Percentiles rank a stretch among this genome's conserved stretches.
These are phyloP conservation scores for Tylopilus rubrobrunneus DNA, from an alignment of 768 basidiomycete genomes.

Conservation along the genomic window DNA sequence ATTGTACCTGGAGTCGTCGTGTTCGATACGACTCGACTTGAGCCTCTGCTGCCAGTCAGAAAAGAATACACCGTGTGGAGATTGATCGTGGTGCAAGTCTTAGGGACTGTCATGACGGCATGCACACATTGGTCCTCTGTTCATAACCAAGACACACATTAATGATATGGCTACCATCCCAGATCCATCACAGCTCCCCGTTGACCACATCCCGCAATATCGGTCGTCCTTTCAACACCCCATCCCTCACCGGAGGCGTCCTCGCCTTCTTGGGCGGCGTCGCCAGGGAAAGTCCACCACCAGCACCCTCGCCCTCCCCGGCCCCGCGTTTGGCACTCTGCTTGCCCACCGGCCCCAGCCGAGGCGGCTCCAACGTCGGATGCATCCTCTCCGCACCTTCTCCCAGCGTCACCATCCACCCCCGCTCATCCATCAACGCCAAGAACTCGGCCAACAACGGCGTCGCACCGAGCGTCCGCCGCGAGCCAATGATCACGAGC, in stretches of 20 bases:
- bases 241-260: constrained; percentile 32
- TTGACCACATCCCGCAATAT: constrained; percentile 61
- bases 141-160: not conserved
- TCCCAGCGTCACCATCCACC: constrained; percentile 69
- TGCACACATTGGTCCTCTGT: not conserved
- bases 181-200: constrained; percentile 25
- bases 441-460: constrained; percentile 74
- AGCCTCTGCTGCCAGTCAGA: too few species aligned
- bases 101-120: too few species aligned
- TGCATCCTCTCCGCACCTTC: constrained; percentile 53
- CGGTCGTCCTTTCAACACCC: constrained; percentile 52
- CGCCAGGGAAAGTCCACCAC: not conserved
- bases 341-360: constrained; percentile 6
- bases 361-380: constrained; percentile 26
- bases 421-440: constrained; percentile 60
- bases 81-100: too few species aligned
- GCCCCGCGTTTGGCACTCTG: constrained; percentile 12
- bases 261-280: constrained; percentile 36
- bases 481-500: constrained; percentile 86
- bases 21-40: too few species aligned
- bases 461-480: constrained; percentile 62
- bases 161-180: too few species aligned
- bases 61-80: too few species aligned
- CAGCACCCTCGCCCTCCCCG: not conserved
- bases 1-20: too few species aligned